Conservation (phyloP, 2,329 filamentous ascomycete genomes). For the Fusarium anguioides region DNA sequence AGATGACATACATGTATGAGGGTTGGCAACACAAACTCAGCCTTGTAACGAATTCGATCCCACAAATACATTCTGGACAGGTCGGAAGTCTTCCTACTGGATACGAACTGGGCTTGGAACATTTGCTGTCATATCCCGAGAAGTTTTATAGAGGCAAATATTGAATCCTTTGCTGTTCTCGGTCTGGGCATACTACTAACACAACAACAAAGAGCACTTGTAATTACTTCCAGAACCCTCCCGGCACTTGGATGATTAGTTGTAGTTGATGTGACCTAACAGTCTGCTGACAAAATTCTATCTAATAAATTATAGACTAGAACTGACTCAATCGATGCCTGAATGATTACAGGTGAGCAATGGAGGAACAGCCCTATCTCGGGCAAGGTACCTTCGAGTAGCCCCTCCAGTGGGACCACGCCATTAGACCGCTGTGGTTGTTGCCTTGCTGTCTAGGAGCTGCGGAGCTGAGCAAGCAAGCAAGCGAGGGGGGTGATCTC, state of each 20-base stretch:
- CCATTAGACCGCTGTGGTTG: constrained; percentile 13
- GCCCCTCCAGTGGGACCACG: constrained; percentile 15
- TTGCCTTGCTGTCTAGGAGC: constrained; percentile 6
- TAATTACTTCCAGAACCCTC: not conserved
- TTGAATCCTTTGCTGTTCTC: not conserved
- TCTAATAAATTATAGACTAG: constrained; percentile 1
- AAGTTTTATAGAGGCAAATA: not conserved
- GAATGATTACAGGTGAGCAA: not conserved
- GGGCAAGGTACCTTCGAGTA: not conserved
- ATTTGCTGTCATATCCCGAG: not conserved
- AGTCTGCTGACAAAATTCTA: not conserved
- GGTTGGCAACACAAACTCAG: constrained; percentile 37
- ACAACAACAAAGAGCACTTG: not conserved
- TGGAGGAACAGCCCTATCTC: not conserved
- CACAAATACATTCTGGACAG: constrained; percentile 14
- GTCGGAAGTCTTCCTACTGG: constrained; percentile 36
- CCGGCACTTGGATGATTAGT: no score
- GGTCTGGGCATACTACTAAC: no score
- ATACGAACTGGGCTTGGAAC: constrained; percentile 4
- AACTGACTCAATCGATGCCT: not conserved
- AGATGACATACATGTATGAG: constrained; percentile 7
- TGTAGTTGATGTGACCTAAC: not conserved
- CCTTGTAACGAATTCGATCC: constrained; percentile 18
- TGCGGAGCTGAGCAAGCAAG: constrained; percentile 13
- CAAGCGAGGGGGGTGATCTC: constrained; percentile 28